Base-by-base conservation (phyloP, 208 protist species). In the Trypanosoma vivax region DNA sequence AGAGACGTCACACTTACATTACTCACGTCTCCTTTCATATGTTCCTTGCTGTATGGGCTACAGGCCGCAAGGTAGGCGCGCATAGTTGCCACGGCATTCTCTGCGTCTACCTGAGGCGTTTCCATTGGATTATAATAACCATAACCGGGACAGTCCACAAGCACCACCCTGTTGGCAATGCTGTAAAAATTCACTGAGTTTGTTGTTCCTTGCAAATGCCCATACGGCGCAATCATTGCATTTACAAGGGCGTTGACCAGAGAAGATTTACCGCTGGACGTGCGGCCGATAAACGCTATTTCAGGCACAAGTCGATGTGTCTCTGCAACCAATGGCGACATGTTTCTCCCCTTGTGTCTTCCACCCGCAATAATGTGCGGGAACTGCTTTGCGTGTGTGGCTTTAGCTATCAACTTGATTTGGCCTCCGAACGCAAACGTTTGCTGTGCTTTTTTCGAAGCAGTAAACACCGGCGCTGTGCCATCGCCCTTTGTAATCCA, bases 401-500 rank as follows among this genome's bases (percentile, higher is more conserved):
- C 80, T 24, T 51, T 58, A 11, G 58, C 57, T 42, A 77, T 42
- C 42, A 77, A 59, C 28, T 60, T 16, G 21, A 94, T 63, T 25
- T 85, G 30, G 0, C 87, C 83, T 18, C 88, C 88, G 54, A 90
- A 90, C 6, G 76, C 88, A 60, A 95, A 95, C 9, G 84, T 88
- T 45, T 90, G 82, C 50, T 90, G 83, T 11, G 79, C 77, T 52
- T 92, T 95, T 5, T 31, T 27, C 2, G 81, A 92, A 33, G 84
- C 79, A 16, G 48, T 88, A 37, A 83, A 92, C 23, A 95, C 73
- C 16, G 88, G 88, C 10, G 84, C 81, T 7, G 82, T 95, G 66
- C 84, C 88, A 45, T 95, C 84, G 11, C 88, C 88, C 50, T 90
- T 90, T 21, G 88, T 79, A 58, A 95, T 92, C 84, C 88, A 95